These are phyloP conservation scores for Cladorrhinum samala DNA, from an alignment of 495 filamentous ascomycete species.

Conservation along the genomic window DNA sequence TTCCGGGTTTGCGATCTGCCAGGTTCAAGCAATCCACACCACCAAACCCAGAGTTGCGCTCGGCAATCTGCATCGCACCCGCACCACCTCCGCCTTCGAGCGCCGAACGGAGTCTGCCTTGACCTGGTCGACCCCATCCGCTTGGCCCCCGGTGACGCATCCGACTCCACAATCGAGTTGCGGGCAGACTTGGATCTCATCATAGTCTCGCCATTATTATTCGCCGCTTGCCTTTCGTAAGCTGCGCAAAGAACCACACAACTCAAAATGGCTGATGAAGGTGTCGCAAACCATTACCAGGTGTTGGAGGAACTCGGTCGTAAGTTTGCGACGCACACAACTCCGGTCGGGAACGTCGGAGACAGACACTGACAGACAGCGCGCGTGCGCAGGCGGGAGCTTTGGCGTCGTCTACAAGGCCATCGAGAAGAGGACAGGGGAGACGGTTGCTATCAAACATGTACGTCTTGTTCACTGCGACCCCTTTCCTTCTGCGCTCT, in stretches of 20 bases:
- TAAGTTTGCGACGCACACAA: conserved; percentile 41
- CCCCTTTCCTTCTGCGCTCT: neutral
- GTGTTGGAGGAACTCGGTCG: conserved; percentile 89
- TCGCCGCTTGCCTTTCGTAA: neutral
- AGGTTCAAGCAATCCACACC: neutral
- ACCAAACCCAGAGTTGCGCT: neutral
- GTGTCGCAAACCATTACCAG: conserved; percentile 77
- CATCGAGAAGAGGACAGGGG: conserved; percentile 75
- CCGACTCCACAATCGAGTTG: conserved; percentile 4
- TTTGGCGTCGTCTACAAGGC: conserved; percentile 97
- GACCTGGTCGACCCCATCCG: neutral
- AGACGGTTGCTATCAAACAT: conserved; percentile 89
- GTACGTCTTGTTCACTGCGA: conserved; percentile 48
- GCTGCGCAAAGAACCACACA: conserved; percentile 2
- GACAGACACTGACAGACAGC: conserved; percentile 14
- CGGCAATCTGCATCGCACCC: neutral
- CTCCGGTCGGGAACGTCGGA: neutral
- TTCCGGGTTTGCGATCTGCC: neutral
- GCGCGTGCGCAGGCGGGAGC: conserved; percentile 60
- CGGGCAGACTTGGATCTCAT: neutral
- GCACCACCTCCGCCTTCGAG: neutral
- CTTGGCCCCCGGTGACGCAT: neutral
- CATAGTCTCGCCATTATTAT: conserved; percentile 1
- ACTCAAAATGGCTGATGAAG: conserved; percentile 49
- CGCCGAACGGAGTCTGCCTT: neutral